Percentiles rank a stretch among this genome's conserved stretches.
Conservation (phyloP, 2,329 filamentous ascomycete genomes). For the Trichoderma asperellum region DNA sequence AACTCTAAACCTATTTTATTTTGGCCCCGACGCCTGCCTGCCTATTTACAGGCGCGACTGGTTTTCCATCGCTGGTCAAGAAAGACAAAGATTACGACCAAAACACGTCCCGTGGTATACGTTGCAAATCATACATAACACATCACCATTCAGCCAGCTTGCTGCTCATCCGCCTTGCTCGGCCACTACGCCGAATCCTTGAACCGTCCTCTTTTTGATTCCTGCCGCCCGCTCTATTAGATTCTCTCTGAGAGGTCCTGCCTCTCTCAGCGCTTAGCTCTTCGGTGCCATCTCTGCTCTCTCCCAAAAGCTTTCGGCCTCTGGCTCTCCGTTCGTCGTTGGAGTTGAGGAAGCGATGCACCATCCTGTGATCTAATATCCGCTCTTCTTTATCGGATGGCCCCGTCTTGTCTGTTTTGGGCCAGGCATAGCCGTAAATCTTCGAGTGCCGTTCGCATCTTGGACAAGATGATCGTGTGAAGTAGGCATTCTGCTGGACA, state of each 20-base stretch:
- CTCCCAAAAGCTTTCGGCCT: constrained; percentile 44
- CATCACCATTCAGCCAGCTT: constrained; percentile 33
- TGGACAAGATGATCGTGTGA: constrained; percentile 82
- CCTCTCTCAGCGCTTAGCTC: constrained; percentile 36
- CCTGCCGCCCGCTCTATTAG: constrained; percentile 15
- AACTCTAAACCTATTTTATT: background rate
- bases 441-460: constrained; percentile 95
- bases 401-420: constrained; percentile 85
- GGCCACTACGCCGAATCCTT: constrained; percentile 42
- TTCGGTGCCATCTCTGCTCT: constrained; percentile 34
- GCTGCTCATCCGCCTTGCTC: constrained; percentile 43
- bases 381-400: constrained; percentile 71
- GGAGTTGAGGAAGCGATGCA: constrained; percentile 80
- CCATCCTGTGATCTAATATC: constrained; percentile 80
- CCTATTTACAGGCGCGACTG: background rate
- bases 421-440: constrained; percentile 93
- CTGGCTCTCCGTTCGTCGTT: constrained; percentile 66
- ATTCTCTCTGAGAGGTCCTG: constrained; percentile 34
- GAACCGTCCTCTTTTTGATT: constrained; percentile 13
- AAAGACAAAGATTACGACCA: background rate
- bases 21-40: background rate
- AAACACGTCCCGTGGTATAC: background rate
- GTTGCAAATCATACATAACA: constrained; percentile 12
- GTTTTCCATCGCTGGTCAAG: background rate
- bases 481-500: constrained; percentile 86